Evolutionary conservation across 495 filamentous ascomycete species (phyloP), one percentile per base, ranked within the genome.

Genomic region (Xylaria acuta): DNA sequence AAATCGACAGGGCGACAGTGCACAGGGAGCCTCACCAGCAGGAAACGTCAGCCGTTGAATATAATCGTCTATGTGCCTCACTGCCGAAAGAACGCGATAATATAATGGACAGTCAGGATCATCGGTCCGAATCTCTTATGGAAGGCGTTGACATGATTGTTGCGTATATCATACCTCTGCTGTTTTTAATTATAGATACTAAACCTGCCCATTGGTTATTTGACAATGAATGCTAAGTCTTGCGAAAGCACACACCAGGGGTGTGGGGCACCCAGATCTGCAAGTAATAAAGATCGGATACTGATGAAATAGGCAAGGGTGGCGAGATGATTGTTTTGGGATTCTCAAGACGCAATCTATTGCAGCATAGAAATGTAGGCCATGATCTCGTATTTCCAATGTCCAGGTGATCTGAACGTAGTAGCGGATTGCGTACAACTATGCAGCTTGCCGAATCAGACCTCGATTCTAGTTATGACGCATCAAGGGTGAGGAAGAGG

Each of bases 1-100:
- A 70, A 70, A 63, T 62, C 40, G 43, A 53, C 32, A 45, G n/a
- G 41, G 40, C 43, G 67, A 63, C 67, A 34, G 56, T 5, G 36
- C 20, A 54, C 7, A 32, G 5, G 12, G 43, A 63, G 45, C 58
- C 32, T 40, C 5, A 11, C 56, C 32, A 22, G 30, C 9, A 7
- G 58, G 68, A 64, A 40, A 38, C 20, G 16, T 45, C 20, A 18
- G n/a, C 1, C n/a, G 38, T 47, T 18, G 12, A 49, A 25, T 16
- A 40, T 49, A 20, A 58, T 60, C 8, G 53, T 22, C 0, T 32
- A 36, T 69, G 20, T 27, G 18, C 7, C 40, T 70, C 25, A 40
- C 1, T 60, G 58, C 43, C 32, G n/a, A 36, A 47, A 41, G 38
- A 38, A 16, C 43, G 9, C 20, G 14, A 53, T 40, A 40, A 36